Conservation (phyloP, 1,139 yeast species). For the Yamadazyma triangularis region DNA sequence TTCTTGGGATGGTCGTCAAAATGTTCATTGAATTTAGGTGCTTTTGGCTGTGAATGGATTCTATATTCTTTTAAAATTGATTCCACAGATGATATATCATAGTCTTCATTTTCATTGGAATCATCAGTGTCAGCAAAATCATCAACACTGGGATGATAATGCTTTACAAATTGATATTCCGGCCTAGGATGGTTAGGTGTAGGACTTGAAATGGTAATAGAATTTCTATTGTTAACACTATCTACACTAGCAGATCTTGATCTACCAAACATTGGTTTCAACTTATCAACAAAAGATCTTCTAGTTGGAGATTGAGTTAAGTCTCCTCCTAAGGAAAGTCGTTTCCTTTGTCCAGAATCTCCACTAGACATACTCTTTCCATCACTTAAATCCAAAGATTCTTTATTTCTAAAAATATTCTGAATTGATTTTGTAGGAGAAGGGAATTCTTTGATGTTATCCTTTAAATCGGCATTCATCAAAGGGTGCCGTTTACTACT, state of each 20-base stretch:
- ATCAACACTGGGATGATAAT: slow-evolving; percentile 7
- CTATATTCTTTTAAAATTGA: slow-evolving; percentile 30
- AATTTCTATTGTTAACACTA: no score
- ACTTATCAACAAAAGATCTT: no score
- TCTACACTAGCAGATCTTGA: no score
- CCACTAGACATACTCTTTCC: no score
- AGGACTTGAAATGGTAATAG: no score
- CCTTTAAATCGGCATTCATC: background rate
- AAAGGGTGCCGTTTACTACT: background rate
- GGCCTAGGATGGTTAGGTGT: no score
- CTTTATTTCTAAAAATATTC: slow-evolving; percentile 20
- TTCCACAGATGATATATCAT: slow-evolving; percentile 30
- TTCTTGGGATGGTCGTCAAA: slow-evolving; percentile 20
- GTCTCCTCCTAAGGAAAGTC: no score
- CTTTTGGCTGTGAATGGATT: slow-evolving; percentile 7
- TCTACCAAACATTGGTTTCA: no score
- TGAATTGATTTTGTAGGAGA: slow-evolving; percentile 28
- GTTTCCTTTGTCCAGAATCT: no score
- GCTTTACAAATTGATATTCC: no score
- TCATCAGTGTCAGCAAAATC: slow-evolving; percentile 41
- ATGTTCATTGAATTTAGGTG: slow-evolving; percentile 23
- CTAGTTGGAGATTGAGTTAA: no score
- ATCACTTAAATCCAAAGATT: no score
- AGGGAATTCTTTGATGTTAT: slow-evolving; percentile 10
- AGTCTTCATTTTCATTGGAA: slow-evolving; percentile 5